Evolutionary conservation across 768 basidiomycete species (phyloP).

Genomic region (Panaeolus papilionaceus): DNA sequence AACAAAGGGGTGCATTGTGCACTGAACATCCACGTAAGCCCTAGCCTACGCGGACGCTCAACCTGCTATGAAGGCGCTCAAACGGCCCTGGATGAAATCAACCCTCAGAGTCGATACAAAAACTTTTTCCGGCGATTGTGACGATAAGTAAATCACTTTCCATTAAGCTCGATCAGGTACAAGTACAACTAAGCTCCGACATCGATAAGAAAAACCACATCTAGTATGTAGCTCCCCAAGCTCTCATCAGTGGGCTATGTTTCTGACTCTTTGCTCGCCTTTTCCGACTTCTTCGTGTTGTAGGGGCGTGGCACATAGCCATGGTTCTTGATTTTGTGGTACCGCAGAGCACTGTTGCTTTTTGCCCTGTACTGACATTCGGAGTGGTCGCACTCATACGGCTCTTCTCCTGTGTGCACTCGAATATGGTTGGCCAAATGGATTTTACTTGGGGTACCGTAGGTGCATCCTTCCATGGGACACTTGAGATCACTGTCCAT

Average conservation of each 20-base stretch:
- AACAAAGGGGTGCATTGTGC: neutral
- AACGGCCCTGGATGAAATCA: neutral
- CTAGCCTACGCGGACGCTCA: too few relatives aligned
- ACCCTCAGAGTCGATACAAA: neutral
- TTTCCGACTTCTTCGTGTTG: neutral
- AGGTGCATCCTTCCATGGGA: neutral
- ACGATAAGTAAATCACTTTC: neutral
- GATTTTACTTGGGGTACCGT: neutral
- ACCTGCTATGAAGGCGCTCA: neutral
- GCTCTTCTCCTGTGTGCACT: neutral
- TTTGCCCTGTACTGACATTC: neutral
- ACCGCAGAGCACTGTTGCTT: neutral
- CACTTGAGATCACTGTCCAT: neutral
- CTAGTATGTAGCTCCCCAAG: neutral
- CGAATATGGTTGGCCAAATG: constrained; percentile 2
- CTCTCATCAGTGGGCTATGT: neutral
- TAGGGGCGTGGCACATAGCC: neutral
- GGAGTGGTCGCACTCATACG: neutral
- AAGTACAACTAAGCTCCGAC: neutral
- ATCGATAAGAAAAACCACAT: neutral
- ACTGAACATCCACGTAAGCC: too few relatives aligned
- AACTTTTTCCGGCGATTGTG: neutral
- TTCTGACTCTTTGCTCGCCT: neutral
- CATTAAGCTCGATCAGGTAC: neutral
- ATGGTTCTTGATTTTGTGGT: neutral